Conservation (phyloP, 352 stramenopile genomes). For the Globisporangium rhizosaccharum region DNA sequence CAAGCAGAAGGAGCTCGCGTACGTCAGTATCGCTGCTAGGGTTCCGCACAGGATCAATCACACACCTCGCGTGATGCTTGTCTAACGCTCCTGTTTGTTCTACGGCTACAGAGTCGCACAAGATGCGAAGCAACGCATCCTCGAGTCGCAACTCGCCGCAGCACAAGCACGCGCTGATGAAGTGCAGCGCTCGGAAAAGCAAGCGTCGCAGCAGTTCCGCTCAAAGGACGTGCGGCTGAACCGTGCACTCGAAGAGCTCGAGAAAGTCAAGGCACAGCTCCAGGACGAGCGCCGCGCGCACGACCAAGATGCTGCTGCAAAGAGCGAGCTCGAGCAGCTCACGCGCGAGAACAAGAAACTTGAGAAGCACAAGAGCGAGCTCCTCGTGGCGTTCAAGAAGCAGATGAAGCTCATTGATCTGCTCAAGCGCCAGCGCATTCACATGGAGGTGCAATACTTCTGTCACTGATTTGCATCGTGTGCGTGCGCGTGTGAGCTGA, state of each 20-base stretch:
- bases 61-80: too few species aligned
- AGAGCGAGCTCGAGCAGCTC: constrained; percentile 53
- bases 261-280: constrained; percentile 62
- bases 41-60: too few species aligned
- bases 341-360: constrained; percentile 67
- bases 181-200: constrained; percentile 51
- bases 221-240: constrained; percentile 80
- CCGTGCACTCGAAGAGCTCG: constrained; percentile 67
- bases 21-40: constrained; percentile 5
- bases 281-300: constrained; percentile 49
- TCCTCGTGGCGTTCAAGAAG: constrained; percentile 78
- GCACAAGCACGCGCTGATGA: constrained; percentile 48
- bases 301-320: constrained; percentile 39
- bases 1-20: constrained; percentile 75
- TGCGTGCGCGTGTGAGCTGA: background rate
- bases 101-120: constrained; percentile 39
- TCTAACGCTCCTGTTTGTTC: background rate
- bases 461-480: constrained; percentile 1
- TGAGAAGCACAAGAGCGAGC: constrained; percentile 80
- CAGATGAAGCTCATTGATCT: constrained; percentile 87
- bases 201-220: constrained; percentile 59
- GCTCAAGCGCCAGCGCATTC: constrained; percentile 78
- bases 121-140: constrained; percentile 63
- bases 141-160: constrained; percentile 55
- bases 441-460: constrained; percentile 58